A percentile compares a stretch with the other conserved stretches of the same genome.
phyloP scores from a whole-genome alignment of 2,329 filamentous ascomycete genomes.

The Verticillium zaregamsianum region DNA sequence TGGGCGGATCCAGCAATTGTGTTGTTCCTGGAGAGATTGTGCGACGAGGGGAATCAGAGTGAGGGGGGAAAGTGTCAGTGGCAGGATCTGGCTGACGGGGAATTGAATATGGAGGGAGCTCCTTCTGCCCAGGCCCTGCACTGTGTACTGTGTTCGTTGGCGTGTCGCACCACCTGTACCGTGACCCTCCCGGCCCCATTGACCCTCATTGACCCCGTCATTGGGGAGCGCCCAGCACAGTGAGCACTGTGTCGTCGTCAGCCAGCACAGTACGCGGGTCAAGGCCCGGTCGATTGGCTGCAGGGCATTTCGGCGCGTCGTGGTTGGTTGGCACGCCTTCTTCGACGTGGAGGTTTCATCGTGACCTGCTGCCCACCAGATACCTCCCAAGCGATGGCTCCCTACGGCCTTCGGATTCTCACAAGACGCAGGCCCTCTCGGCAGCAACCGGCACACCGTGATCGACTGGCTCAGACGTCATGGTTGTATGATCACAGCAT shows the following conservation, averaged over 20 bases:
- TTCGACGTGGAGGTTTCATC: not conserved
- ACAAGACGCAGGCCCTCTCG: not conserved
- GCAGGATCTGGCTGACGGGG: not conserved
- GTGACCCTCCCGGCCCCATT: not conserved
- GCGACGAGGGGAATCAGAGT: not conserved
- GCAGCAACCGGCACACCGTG: not conserved
- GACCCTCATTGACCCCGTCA: not conserved
- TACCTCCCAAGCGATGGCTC: not conserved
- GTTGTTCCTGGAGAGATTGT: not conserved
- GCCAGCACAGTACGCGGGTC: not conserved
- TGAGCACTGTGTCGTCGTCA: not conserved
- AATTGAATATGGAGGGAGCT: not conserved
- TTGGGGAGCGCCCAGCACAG: not conserved
- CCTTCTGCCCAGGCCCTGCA: not conserved
- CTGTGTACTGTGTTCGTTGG: not conserved
- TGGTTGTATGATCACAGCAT: conserved; percentile 2
- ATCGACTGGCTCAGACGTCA: conserved; percentile 5
- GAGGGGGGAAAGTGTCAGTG: not conserved
- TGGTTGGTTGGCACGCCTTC: not conserved
- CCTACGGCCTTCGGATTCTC: not conserved
- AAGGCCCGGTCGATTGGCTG: not conserved
- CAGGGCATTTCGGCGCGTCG: not conserved
- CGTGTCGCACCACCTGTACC: not conserved
- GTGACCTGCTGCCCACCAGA: not conserved
- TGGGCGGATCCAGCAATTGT: not conserved